Evolutionary conservation across 345 rosid genomes (phyloP).

Genomic region (Citrus trifoliata): DNA sequence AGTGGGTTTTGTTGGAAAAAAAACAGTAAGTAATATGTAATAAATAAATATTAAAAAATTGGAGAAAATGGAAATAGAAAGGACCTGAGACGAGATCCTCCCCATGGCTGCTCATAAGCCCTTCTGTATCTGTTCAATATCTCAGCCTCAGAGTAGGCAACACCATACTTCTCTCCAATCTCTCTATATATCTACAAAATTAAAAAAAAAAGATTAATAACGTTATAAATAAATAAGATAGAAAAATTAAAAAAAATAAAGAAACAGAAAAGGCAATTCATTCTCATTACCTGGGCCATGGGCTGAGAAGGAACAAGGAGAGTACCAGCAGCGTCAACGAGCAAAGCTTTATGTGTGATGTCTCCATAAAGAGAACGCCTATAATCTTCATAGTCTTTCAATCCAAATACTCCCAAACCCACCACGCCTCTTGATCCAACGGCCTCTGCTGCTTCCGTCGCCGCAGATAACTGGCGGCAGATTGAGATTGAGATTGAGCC

Average conservation of each 20-base stretch:
- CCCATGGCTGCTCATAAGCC: constrained; percentile 98
- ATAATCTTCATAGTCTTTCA: constrained; percentile 82
- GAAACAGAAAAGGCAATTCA: not conserved
- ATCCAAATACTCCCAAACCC: constrained; percentile 37
- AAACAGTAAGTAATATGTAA: no score
- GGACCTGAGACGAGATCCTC: constrained; percentile 91
- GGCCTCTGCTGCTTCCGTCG: constrained; percentile 23
- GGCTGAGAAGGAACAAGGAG: constrained; percentile 96
- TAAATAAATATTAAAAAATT: not conserved
- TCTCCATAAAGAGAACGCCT: constrained; percentile 81
- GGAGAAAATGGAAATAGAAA: not conserved
- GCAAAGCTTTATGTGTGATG: constrained; percentile 78
- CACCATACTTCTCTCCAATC: constrained; percentile 93
- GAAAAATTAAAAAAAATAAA: no score
- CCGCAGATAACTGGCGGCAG: constrained; percentile 25
- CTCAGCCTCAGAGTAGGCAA: constrained; percentile 81
- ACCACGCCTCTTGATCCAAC: constrained; percentile 35
- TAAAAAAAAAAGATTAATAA: not conserved
- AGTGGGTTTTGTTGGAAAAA: no score
- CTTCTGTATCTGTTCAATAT: constrained; percentile 73
- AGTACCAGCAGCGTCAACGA: constrained; percentile 95
- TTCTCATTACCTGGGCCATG: constrained; percentile 69
- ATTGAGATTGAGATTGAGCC: constrained; percentile 22
- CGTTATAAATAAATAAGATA: no score
- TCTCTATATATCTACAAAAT: constrained; percentile 68